phyloP scores from a whole-genome alignment of 176 grass and related monocot genomes.

The Panicum miliaceum region DNA sequence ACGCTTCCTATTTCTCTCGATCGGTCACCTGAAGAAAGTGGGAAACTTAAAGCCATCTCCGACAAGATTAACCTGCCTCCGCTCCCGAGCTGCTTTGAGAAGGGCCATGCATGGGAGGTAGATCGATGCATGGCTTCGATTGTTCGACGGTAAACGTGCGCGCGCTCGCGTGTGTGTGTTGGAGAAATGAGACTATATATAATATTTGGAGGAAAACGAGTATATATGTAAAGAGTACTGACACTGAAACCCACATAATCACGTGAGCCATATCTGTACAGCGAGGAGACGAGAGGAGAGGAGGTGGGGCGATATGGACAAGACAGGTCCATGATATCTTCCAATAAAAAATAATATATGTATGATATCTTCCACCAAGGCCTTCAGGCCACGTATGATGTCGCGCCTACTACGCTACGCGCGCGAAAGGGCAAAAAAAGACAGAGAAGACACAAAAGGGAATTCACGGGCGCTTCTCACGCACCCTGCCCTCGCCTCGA shows the following conservation, averaged over 20 bases:
- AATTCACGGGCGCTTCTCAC: conserved; percentile 15
- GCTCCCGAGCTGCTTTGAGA: no score
- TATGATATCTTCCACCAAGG: background rate
- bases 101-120: no score
- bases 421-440: background rate
- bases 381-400: background rate
- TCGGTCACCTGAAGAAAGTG: no score
- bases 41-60: no score
- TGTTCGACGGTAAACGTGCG: no score
- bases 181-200: background rate
- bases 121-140: no score
- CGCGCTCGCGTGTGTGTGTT: no score
- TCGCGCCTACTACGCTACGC: background rate
- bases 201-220: background rate
- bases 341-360: no score
- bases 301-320: background rate
- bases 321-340: conserved; percentile 21
- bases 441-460: background rate
- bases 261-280: conserved; percentile 23
- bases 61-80: no score
- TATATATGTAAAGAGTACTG: background rate
- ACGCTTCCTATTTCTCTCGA: no score
- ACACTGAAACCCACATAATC: conserved; percentile 22
- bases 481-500: background rate
- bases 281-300: no score